Evolutionary conservation across 306 rosid species (phyloP).

Genomic region (Argentina anserina): DNA sequence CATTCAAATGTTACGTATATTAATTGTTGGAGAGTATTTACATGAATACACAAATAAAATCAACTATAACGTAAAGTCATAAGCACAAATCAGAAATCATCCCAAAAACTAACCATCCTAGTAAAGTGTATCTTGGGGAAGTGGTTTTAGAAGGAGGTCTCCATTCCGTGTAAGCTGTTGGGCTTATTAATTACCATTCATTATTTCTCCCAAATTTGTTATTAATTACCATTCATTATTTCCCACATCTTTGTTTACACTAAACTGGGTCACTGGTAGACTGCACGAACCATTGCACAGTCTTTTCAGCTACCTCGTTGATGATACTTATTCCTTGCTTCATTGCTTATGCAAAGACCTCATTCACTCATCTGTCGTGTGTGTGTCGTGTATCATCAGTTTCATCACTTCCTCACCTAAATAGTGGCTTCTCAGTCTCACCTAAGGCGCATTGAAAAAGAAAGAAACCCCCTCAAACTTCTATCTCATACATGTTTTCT

Average conservation of each 20-base stretch:
- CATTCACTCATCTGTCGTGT: constrained; percentile 6
- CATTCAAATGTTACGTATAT: no score
- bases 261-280: not conserved
- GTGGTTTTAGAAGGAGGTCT: not conserved
- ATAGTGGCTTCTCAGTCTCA: not conserved
- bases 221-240: not conserved
- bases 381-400: not conserved
- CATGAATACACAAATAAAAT: no score
- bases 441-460: constrained; percentile 15
- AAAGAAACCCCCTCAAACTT: constrained; percentile 29
- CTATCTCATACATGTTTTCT: constrained; percentile 12
- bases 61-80: no score
- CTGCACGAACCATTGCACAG: not conserved
- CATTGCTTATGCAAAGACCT: constrained; percentile 32
- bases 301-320: constrained; percentile 24
- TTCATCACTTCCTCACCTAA: not conserved
- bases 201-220: not conserved
- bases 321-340: constrained; percentile 32
- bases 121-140: not conserved
- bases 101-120: no score
- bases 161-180: not conserved
- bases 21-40: no score
- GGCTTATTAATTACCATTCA: not conserved
- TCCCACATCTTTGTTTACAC: not conserved
- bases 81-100: no score